Evolutionary conservation across 352 stramenopile genomes (phyloP), one percentile per base, ranked within the genome.

Genomic region (Phytopythium delawarense): DNA sequence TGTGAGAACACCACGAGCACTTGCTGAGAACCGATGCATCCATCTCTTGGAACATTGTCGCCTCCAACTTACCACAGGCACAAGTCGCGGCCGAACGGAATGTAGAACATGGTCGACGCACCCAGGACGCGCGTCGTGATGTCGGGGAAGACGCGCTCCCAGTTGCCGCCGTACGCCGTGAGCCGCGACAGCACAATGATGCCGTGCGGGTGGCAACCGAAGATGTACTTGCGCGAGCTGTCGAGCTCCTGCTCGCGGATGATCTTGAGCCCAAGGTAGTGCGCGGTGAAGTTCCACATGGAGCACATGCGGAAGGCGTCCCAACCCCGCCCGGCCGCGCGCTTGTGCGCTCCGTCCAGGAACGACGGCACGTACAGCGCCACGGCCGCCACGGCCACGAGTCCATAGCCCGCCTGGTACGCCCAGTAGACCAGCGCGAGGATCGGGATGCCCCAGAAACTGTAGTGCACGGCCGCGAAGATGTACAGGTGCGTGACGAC

Each of bases 101-200:
- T 68, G 59, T 78, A 84, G 50, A 79, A 90, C 70, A 88, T 81
- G 39, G 81, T 64, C 6, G 78, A 83, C 0, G 81, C 81, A 7
- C 74, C 72, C 7, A 88, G 76, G 20, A 72, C 78, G 42, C 72
- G 64, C 23, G 61, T 60, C n/a, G 35, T 57, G 58, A 79, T 51
- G 49, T 61, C 59, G 39, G 51, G 72, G 57, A 84, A 80, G 1
- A 81, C 44, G 20, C 64, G 23, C 18, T 84, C 72, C 55, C 77
- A 86, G 44, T 64, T 74, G n/a, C 76, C 74, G 12, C 74, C 76
- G 49, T 70, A 86, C 23, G 67, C 65, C 1, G 72, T 68, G 25
- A 86, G 59, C 6, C 76, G 71, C 34, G 76, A 86, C 4, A 86
- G 60, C 25, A 83, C 66, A 42, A 83, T 69, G 63, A 86, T 86